Conservation (phyloP, 352 stramenopile genomes). For the Pythium brassicae region DNA sequence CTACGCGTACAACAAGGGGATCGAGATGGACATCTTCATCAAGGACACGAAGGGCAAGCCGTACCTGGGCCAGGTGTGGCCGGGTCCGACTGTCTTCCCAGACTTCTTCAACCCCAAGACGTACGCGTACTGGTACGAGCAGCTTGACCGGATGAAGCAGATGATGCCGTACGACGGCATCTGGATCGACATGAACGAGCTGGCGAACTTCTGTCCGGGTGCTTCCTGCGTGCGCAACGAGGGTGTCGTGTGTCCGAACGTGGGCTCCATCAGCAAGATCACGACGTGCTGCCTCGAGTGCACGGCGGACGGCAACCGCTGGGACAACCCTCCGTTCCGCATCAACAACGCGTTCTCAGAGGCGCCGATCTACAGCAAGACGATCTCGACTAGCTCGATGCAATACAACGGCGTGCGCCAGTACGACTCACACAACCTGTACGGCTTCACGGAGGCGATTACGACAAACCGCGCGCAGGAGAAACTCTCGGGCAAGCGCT, state of each 20-base stretch:
- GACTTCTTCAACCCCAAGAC: slow-evolving; percentile 79
- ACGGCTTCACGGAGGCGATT: slow-evolving; percentile 72
- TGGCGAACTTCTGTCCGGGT: slow-evolving; percentile 71
- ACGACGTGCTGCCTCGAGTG: slow-evolving; percentile 49
- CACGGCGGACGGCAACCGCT: slow-evolving; percentile 37
- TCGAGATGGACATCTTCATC: slow-evolving; percentile 73
- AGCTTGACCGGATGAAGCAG: slow-evolving; percentile 54
- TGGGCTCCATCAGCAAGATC: slow-evolving; percentile 23
- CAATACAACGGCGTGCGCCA: slow-evolving; percentile 52
- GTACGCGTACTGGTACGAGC: slow-evolving; percentile 57
- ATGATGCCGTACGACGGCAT: slow-evolving; percentile 57
- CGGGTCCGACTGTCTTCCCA: slow-evolving; percentile 70
- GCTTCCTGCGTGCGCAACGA: slow-evolving; percentile 30
- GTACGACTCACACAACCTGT: slow-evolving; percentile 83
- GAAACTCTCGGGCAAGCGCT: slow-evolving; percentile 43
- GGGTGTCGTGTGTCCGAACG: slow-evolving; percentile 28
- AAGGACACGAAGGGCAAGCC: slow-evolving; percentile 59
- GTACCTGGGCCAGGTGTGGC: slow-evolving; percentile 78
- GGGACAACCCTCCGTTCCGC: slow-evolving; percentile 44
- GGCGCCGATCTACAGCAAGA: slow-evolving; percentile 53
- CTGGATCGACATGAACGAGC: slow-evolving; percentile 90
- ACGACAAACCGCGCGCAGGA: slow-evolving; percentile 53
- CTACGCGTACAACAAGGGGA: slow-evolving; percentile 44
- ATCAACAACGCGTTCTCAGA: slow-evolving; percentile 50
- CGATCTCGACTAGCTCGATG: slow-evolving; percentile 46